Evolutionary conservation across 345 rosid genomes (phyloP).

Genomic region (Lenwebbia sp.): DNA sequence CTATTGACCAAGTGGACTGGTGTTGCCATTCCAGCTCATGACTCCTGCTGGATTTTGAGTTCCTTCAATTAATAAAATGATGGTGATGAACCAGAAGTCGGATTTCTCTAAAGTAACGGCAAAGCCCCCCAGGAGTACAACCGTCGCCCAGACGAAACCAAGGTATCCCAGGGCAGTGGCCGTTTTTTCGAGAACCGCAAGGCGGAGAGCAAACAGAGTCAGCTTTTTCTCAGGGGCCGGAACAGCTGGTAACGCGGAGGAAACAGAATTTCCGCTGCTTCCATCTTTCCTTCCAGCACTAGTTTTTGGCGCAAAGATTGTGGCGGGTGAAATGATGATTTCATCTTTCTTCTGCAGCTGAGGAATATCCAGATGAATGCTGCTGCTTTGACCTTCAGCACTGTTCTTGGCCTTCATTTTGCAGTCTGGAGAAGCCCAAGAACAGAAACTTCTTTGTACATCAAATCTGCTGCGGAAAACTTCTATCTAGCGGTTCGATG

Average conservation of each 20-base stretch:
- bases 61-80: not conserved
- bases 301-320: not conserved
- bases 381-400: constrained; percentile 61
- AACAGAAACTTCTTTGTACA: not conserved
- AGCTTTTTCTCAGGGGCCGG: not conserved
- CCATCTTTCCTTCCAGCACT: not conserved
- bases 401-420: constrained; percentile 36
- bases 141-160: not conserved
- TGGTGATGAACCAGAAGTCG: not conserved
- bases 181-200: not conserved
- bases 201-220: not conserved
- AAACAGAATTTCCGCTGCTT: not conserved
- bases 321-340: not conserved
- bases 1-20: not conserved
- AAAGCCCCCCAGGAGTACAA: not conserved
- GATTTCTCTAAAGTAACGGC: not conserved
- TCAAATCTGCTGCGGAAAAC: not conserved
- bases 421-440: not conserved
- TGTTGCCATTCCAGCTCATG: not conserved
- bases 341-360: not conserved
- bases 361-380: constrained; percentile 29
- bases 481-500: not conserved
- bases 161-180: not conserved
- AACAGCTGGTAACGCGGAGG: not conserved
- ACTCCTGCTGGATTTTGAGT: not conserved